A percentile compares a stretch with the other conserved stretches of the same genome.
Evolutionary conservation across 2,329 filamentous ascomycete species (phyloP).

Genomic region (Exophiala sp.): DNA sequence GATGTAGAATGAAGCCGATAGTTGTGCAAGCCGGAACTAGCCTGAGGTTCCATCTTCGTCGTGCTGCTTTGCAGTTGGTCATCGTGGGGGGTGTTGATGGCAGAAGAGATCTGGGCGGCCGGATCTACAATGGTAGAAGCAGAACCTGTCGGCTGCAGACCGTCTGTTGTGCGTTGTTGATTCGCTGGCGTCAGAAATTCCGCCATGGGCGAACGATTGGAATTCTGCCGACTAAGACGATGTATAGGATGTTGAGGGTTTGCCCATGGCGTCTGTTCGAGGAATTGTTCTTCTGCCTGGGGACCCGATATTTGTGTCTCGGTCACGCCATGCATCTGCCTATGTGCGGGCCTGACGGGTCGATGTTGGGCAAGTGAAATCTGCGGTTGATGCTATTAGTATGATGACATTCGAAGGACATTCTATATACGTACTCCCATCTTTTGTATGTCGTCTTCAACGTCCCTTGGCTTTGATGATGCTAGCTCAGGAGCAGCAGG

Average conservation of each 20-base stretch:
- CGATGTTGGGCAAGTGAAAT: conserved; percentile 19
- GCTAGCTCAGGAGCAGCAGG: conserved; percentile 84
- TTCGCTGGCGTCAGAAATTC: conserved; percentile 40
- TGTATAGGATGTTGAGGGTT: conserved; percentile 77
- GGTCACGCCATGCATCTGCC: conserved; percentile 32
- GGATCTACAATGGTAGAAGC: conserved; percentile 44
- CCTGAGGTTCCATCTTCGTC: conserved; percentile 28
- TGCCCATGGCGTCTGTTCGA: conserved; percentile 87
- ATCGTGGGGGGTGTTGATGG: conserved; percentile 41
- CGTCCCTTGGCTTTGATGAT: conserved; percentile 63
- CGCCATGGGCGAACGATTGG: conserved; percentile 33
- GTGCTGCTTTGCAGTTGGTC: conserved; percentile 34
- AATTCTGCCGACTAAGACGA: conserved; percentile 38
- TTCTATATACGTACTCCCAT: conserved; percentile 67
- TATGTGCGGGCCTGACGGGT: conserved; percentile 13
- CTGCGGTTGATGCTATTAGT: conserved; percentile 20
- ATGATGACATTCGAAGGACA: background rate
- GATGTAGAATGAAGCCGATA: conserved; percentile 21
- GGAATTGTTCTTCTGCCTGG: conserved; percentile 67
- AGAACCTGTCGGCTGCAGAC: conserved; percentile 41
- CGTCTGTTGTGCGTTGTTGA: conserved; percentile 41
- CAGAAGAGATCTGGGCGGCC: conserved; percentile 39
- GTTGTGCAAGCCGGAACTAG: conserved; percentile 11
- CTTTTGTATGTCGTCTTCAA: conserved; percentile 80
- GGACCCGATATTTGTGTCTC: conserved; percentile 33